Conservation (phyloP, 192 early-diverging fungal species). For the Coemansia sp. region DNA sequence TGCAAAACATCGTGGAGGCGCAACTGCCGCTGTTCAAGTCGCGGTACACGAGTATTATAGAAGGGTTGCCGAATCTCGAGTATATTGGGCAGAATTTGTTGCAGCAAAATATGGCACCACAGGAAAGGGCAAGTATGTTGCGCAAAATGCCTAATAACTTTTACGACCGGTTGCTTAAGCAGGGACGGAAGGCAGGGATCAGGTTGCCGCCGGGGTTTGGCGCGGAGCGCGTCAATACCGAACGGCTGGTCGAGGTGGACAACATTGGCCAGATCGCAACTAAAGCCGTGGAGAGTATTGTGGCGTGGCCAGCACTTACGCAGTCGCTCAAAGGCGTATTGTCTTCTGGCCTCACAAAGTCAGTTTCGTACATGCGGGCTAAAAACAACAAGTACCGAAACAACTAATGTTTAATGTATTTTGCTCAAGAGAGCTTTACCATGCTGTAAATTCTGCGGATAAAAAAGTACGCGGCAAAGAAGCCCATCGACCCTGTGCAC, state of each 20-base stretch:
- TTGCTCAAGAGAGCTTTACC: constrained; percentile 29
- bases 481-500: constrained; percentile 53
- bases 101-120: constrained; percentile 65
- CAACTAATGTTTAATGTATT: background rate
- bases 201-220: constrained; percentile 32
- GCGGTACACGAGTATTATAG: constrained; percentile 51
- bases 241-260: constrained; percentile 30
- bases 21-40: constrained; percentile 58
- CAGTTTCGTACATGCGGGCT: constrained; percentile 59
- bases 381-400: constrained; percentile 47
- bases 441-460: constrained; percentile 43
- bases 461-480: constrained; percentile 53
- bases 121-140: constrained; percentile 66
- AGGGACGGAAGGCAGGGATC: constrained; percentile 46
- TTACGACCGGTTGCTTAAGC: constrained; percentile 57
- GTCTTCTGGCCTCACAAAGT: constrained; percentile 77
- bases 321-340: constrained; percentile 92
- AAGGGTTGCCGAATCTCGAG: constrained; percentile 51
- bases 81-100: constrained; percentile 42
- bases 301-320: constrained; percentile 77
- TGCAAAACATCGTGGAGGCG: constrained; percentile 87
- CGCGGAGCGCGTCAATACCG: constrained; percentile 30
- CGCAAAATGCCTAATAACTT: constrained; percentile 80
- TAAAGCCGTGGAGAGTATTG: constrained; percentile 63
- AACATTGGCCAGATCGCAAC: constrained; percentile 35